Base-by-base conservation (phyloP, 2,329 filamentous ascomycete genomes). In the Botrytis pseudocinerea region DNA sequence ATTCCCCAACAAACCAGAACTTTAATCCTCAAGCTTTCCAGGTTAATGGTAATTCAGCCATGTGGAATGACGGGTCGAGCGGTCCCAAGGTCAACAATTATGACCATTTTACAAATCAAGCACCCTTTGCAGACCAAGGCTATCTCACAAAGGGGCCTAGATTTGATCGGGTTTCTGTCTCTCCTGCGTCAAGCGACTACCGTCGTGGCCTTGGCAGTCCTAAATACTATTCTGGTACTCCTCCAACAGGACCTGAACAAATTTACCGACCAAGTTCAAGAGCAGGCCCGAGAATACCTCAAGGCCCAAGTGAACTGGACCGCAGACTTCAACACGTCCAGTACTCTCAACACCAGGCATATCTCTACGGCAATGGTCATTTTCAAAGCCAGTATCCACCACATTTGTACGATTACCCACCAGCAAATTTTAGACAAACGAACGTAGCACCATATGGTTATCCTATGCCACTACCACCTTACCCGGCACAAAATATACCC, bases 311-410 rank as follows among this genome's bases (percentile, higher is more conserved):
- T 64, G 77, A 80, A 32, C 63, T 81, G 57, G 77, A 80, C 40
- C 75, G 78, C 42, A 76, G 79, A 71, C 74, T 80, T 46, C 78
- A 80, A 69, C 76, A 74, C 63, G 71, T 79, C 20, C 77, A 78
- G 35, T 76, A 76, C 65, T 72, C 74, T 32, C 79, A 79, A 61
- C 64, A 63, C 73, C 78, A 28, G 85, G 82, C 73, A 70, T 81
- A 59, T 85, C 42, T 70, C n/a, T 72, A 72, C 25, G 42, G 83
- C 73, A 76, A 78, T 35, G 75, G 78, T 4, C 78, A 79, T 70
- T 82, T 83, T 66, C 76, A 82, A 44, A 81, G 82, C 5, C 82
- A 83, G 51, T 86, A 84, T 75, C 74, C 79, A 76, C 76, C 82
- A 73, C 76, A 80, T 40, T 59, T 76, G 48, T 85, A 82, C 79